Conservation (phyloP, 495 filamentous ascomycete species). For the Pyrenopolyporus hunteri region DNA sequence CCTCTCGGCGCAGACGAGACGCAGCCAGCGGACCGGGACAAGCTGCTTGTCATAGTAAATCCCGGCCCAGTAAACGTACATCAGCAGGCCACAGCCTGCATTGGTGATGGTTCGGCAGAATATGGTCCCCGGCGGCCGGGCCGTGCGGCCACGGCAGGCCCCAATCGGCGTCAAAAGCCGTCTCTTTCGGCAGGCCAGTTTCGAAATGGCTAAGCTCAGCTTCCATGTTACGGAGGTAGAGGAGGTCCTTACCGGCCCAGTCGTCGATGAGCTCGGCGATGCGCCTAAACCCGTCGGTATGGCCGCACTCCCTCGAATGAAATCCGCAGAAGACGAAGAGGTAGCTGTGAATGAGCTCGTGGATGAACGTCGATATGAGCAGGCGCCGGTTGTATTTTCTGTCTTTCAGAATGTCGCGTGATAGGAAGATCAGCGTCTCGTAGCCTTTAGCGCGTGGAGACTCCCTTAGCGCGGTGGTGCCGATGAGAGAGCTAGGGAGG, state of each 20-base stretch:
- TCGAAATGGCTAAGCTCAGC: conserved; percentile 58
- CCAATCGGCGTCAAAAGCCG: conserved; percentile 25
- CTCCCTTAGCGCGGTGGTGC: conserved; percentile 58
- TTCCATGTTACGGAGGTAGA: conserved; percentile 58
- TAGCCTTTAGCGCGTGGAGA: conserved; percentile 49
- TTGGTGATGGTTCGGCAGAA: conserved; percentile 28
- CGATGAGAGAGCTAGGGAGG: conserved; percentile 52
- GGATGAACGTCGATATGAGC: conserved; percentile 62
- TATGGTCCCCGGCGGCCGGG: conserved; percentile 21
- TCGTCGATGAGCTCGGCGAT: conserved; percentile 59
- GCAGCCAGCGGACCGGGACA: conserved; percentile 10
- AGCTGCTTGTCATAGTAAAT: conserved; percentile 23
- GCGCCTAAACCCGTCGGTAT: conserved; percentile 56
- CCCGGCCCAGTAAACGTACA: conserved; percentile 31
- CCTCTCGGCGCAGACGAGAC: conserved; percentile 25
- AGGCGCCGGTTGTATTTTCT: conserved; percentile 55
- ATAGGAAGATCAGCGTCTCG: conserved; percentile 62
- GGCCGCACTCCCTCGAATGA: conserved; percentile 52
- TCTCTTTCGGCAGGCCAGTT: conserved; percentile 23
- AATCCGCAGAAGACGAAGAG: conserved; percentile 63
- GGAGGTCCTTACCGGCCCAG: conserved; percentile 57
- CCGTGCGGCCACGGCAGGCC: conserved; percentile 25
- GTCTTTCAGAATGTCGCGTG: conserved; percentile 54
- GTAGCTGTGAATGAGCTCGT: conserved; percentile 64
- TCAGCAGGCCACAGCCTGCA: conserved; percentile 29